Conservation (phyloP, 768 basidiomycete species). For the Naematelia aurantialba region DNA sequence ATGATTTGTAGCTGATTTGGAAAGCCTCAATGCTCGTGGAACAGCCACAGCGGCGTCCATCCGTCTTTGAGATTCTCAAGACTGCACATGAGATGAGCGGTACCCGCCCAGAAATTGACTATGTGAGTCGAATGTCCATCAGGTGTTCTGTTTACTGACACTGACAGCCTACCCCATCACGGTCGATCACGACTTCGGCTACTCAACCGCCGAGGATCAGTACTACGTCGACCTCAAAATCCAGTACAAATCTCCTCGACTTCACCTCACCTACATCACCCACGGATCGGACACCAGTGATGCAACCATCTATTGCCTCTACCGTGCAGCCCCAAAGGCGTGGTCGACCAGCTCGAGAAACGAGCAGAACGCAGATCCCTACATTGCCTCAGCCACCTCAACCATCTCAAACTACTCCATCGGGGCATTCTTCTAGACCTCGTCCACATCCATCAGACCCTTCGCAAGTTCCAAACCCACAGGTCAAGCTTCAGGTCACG, state of each 20-base stretch:
- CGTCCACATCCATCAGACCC: too few relatives aligned
- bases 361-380: conserved; percentile 16
- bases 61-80: conserved; percentile 77
- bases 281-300: conserved; percentile 10
- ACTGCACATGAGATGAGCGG: conserved; percentile 82
- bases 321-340: conserved; percentile 45
- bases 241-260: conserved; percentile 35
- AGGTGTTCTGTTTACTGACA: not conserved
- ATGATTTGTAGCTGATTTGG: conserved; percentile 6
- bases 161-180: conserved; percentile 28
- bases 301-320: conserved; percentile 30
- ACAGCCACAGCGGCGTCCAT: conserved; percentile 77
- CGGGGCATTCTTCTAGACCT: too few relatives aligned
- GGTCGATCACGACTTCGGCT: conserved; percentile 17
- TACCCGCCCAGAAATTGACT: conserved; percentile 73
- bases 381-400: conserved; percentile 19
- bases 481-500: conserved; percentile 25
- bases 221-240: conserved; percentile 11
- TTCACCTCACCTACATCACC: conserved; percentile 30
- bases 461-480: too few relatives aligned
- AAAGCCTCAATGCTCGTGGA: conserved; percentile 88
- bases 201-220: conserved; percentile 12
- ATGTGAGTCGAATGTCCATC: conserved; percentile 51
- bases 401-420: not conserved
- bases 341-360: conserved; percentile 43